Conservation (phyloP, 2,329 filamentous ascomycete species). For the Diaporthe longicolla region DNA sequence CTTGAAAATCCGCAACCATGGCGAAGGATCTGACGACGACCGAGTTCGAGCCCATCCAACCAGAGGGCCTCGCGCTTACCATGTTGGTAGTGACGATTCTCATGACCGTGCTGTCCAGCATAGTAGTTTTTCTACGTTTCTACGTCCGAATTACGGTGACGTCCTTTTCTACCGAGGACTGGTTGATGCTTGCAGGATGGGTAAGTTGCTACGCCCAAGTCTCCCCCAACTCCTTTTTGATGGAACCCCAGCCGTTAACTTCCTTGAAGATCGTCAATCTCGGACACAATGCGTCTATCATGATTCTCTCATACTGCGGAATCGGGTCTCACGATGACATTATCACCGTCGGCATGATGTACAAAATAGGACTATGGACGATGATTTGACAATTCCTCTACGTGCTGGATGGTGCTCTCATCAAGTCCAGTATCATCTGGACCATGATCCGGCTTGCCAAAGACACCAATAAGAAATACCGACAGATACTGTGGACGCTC, state of each 20-base stretch:
- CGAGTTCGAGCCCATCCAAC: conserved; percentile 40
- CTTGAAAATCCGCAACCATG: conserved; percentile 12
- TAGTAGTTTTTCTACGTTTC: conserved; percentile 38
- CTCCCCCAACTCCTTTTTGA: not conserved
- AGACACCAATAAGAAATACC: conserved; percentile 35
- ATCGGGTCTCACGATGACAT: conserved; percentile 43
- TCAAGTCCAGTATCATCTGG: conserved; percentile 42
- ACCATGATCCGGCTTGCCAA: conserved; percentile 39
- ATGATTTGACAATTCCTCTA: conserved; percentile 42
- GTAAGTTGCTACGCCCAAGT: conserved; percentile 14
- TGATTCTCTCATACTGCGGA: conserved; percentile 38
- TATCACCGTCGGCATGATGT: conserved; percentile 41
- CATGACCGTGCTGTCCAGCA: conserved; percentile 39
- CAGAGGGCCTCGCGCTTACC: conserved; percentile 40
- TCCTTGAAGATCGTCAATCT: conserved; percentile 35
- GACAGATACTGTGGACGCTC: conserved; percentile 39
- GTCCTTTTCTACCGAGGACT: conserved; percentile 32
- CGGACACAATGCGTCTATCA: conserved; percentile 40
- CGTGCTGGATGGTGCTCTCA: conserved; percentile 41
- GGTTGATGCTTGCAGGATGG: conserved; percentile 41
- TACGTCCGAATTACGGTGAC: conserved; percentile 29
- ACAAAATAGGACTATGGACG: conserved; percentile 40
- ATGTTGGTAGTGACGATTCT: conserved; percentile 39
- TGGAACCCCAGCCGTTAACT: not conserved
- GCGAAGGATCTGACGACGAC: conserved; percentile 39